Evolutionary conservation across 768 basidiomycete genomes (phyloP).

Genomic region (Gloeostereum incarnatum): DNA sequence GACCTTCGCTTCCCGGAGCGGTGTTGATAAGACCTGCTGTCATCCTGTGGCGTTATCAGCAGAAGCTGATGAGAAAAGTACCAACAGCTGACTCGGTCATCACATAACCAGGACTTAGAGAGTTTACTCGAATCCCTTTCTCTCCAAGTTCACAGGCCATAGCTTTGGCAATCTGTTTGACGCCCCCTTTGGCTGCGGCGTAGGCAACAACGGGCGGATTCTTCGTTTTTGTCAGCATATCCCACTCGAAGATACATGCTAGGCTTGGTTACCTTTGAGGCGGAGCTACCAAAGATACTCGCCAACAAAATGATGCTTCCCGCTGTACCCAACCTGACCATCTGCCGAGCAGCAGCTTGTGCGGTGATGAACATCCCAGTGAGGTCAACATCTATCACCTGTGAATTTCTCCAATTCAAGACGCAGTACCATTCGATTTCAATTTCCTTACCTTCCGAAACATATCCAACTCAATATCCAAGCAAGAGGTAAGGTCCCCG

Average conservation of each 20-base stretch:
- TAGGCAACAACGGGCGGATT: conserved; percentile 44
- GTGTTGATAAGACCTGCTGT: conserved; percentile 38
- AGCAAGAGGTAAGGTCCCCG: conserved; percentile 30
- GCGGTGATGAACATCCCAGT: conserved; percentile 31
- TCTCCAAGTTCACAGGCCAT: conserved; percentile 47
- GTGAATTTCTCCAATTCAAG: neutral
- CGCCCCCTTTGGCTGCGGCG: conserved; percentile 43
- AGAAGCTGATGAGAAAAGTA: neutral
- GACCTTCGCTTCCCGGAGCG: conserved; percentile 31
- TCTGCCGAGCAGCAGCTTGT: conserved; percentile 32
- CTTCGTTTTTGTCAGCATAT: conserved; percentile 16
- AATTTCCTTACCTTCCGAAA: conserved; percentile 40
- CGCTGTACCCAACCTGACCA: conserved; percentile 22
- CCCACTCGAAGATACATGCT: neutral
- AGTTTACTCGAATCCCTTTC: conserved; percentile 39
- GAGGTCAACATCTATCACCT: conserved; percentile 43
- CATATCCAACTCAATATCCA: conserved; percentile 47
- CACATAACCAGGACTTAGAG: conserved; percentile 43
- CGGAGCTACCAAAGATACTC: conserved; percentile 31
- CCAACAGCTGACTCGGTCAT: conserved; percentile 33
- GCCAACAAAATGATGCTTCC: conserved; percentile 34
- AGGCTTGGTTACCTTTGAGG: conserved; percentile 28
- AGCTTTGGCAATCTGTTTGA: conserved; percentile 46
- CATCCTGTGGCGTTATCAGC: conserved; percentile 24
- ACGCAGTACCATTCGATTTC: neutral